Percentiles rank a stretch among this genome's conserved stretches.
Conservation (phyloP, 441 rosid genomes). For the Mallotus repandus region DNA sequence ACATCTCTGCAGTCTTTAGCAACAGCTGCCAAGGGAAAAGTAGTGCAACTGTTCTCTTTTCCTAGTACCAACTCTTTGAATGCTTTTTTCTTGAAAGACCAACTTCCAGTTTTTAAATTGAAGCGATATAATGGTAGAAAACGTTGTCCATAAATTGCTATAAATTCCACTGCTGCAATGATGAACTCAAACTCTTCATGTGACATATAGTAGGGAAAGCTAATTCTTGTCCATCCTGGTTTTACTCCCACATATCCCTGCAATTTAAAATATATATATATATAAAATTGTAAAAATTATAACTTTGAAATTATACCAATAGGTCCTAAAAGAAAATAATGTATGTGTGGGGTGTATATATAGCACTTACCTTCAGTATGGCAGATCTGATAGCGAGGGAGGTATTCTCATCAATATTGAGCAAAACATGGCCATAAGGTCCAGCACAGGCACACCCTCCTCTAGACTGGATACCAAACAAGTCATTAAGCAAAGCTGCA, state of each 20-base stretch:
- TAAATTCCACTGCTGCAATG: constrained; percentile 44
- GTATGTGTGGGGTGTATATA: too few species aligned
- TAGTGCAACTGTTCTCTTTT: neutral
- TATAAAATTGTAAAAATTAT: too few species aligned
- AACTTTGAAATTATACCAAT: too few species aligned
- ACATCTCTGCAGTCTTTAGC: neutral
- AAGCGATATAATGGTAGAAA: constrained; percentile 51
- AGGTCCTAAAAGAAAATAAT: too few species aligned
- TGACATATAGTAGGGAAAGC: constrained; percentile 71
- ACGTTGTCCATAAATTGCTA: constrained; percentile 46
- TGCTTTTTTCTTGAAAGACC: constrained; percentile 36
- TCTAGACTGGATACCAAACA: constrained; percentile 66
- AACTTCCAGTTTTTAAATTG: constrained; percentile 38
- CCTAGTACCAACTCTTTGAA: neutral
- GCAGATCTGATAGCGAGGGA: constrained; percentile 39
- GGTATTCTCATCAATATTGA: constrained; percentile 26
- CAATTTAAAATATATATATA: too few species aligned
- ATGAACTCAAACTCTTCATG: constrained; percentile 50
- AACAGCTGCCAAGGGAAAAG: too few species aligned
- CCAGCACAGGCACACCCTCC: constrained; percentile 73
- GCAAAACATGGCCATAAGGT: constrained; percentile 60
- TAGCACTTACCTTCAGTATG: constrained; percentile 20
- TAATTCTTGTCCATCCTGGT: constrained; percentile 67
- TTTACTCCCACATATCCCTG: constrained; percentile 51
- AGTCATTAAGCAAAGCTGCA: constrained; percentile 51